Evolutionary conservation across 2,329 filamentous ascomycete species (phyloP).

Genomic region (Rhinocladiella similis): DNA sequence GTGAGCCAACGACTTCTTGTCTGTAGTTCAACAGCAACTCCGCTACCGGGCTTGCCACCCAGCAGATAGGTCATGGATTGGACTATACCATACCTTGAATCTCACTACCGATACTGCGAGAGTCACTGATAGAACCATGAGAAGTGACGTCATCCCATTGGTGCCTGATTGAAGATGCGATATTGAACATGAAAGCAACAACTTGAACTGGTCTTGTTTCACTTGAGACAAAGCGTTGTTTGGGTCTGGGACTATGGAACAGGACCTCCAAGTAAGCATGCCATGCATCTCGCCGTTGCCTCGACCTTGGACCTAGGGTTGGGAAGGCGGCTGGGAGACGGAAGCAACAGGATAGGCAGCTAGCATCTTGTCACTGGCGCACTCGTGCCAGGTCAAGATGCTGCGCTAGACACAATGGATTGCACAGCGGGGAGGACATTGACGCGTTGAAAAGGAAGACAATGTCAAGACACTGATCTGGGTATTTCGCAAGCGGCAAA

Average conservation of each 20-base stretch:
- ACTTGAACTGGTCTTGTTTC: not conserved
- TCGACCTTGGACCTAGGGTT: not conserved
- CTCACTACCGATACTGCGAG: no score
- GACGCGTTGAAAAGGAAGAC: not conserved
- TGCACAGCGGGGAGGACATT: not conserved
- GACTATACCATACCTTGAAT: no score
- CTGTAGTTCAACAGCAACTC: no score
- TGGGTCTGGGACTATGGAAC: not conserved
- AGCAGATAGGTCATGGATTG: no score
- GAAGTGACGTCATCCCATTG: not conserved
- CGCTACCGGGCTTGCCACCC: no score
- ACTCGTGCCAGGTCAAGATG: not conserved
- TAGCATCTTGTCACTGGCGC: not conserved
- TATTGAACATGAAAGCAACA: not conserved
- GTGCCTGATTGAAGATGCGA: not conserved
- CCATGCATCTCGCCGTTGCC: not conserved
- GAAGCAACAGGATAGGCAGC: not conserved
- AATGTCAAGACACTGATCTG: not conserved
- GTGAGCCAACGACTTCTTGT: no score
- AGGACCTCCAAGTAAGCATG: not conserved
- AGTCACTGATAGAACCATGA: no score
- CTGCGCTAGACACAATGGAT: not conserved
- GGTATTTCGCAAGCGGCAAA: not conserved
- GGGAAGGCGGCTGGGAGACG: not conserved
- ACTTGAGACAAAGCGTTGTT: not conserved